Evolutionary conservation across 768 basidiomycete genomes (phyloP), one percentile per base, ranked within the genome.

Genomic region (Neoboletus brunneissimus): DNA sequence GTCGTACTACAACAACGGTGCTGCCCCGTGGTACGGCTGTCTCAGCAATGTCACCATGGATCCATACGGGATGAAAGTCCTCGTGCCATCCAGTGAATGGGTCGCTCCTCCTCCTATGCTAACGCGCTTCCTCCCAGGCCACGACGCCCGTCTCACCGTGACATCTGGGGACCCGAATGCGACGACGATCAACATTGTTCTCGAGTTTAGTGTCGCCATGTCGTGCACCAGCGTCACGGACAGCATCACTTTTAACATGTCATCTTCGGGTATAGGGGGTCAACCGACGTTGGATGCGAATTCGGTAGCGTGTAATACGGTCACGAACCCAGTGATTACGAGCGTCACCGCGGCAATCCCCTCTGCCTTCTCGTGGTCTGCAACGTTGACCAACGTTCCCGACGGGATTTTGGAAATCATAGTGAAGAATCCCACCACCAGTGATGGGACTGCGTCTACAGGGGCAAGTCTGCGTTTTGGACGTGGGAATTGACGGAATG

Each of bases 161-260:
- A 51, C 38, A 1, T 9, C 62, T 10, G 67, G 64, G 1, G 68
- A 79, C 25, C 73, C 81, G 53, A 84, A 83, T 27, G 81, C 81
- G 1, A 83, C 81, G 9, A 74, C 72, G 2, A 70, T 91, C 51
- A 74, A 87, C 58, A 82, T 97, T 53, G 67, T 78, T 0, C 77
- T 97, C 58, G 89, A 96, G 73, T 97, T 91, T 74, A 94, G 87
- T 61, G 70, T 76, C 8, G 67, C 63, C 32, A 94, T 97, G 94
- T 76, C 81, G 56, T 96, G 94, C 64, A 60, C 76, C 18, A 81
- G 81, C 47, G 77, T 96, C 48, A 88, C 87, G 0, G 66, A 71
- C 16, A 82, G 81, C 27, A 72, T 95, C 52, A 73, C 83, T 3
- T 75, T 94, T 61, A 83, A 84, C 53, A 82, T 89, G 77, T 82